A percentile compares a stretch with the other conserved stretches of the same genome.
Evolutionary conservation across 2,329 filamentous ascomycete species (phyloP).

Genomic region (Aureobasidium sp.): DNA sequence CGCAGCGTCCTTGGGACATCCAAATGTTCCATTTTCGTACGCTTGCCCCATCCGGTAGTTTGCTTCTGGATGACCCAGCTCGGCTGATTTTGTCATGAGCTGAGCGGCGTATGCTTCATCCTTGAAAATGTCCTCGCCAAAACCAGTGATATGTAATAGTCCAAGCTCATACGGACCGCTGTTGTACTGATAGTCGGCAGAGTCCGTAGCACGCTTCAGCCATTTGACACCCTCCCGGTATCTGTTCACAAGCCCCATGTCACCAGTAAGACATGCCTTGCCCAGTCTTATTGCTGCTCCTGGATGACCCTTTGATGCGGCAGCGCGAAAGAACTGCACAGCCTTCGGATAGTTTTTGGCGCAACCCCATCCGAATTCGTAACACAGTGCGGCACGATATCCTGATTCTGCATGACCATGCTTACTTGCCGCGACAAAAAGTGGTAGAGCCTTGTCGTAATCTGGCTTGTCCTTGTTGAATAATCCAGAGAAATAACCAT

Average conservation of each 20-base stretch:
- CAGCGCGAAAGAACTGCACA: slow-evolving; percentile 82
- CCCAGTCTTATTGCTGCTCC: slow-evolving; percentile 90
- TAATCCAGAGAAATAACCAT: slow-evolving; percentile 86
- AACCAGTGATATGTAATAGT: slow-evolving; percentile 82
- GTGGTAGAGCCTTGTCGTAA: slow-evolving; percentile 80
- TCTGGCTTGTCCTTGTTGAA: slow-evolving; percentile 94
- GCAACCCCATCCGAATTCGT: slow-evolving; percentile 97
- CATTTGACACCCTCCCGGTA: slow-evolving; percentile 92
- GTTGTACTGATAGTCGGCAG: slow-evolving; percentile 87
- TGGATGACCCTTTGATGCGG: slow-evolving; percentile 88
- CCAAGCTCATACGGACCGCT: slow-evolving; percentile 85
- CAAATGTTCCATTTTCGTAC: slow-evolving; percentile 84
- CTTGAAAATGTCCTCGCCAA: slow-evolving; percentile 85
- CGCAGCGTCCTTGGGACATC: slow-evolving; percentile 82
- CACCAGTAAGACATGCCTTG: slow-evolving; percentile 79
- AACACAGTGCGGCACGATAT: slow-evolving; percentile 87
- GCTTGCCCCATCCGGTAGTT: slow-evolving; percentile 87
- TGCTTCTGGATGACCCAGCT: slow-evolving; percentile 80
- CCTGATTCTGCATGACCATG: slow-evolving; percentile 95
- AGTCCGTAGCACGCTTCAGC: slow-evolving; percentile 86
- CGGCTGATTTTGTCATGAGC: slow-evolving; percentile 87
- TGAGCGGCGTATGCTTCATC: slow-evolving; percentile 88
- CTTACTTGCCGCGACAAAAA: slow-evolving; percentile 90
- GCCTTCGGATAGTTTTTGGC: slow-evolving; percentile 84
- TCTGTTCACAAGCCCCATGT: slow-evolving; percentile 72